A percentile compares a stretch with the other conserved stretches of the same genome.
phyloP scores from a whole-genome alignment of 1,284 basidiomycete species.

The Ceratobasidium sp. region DNA sequence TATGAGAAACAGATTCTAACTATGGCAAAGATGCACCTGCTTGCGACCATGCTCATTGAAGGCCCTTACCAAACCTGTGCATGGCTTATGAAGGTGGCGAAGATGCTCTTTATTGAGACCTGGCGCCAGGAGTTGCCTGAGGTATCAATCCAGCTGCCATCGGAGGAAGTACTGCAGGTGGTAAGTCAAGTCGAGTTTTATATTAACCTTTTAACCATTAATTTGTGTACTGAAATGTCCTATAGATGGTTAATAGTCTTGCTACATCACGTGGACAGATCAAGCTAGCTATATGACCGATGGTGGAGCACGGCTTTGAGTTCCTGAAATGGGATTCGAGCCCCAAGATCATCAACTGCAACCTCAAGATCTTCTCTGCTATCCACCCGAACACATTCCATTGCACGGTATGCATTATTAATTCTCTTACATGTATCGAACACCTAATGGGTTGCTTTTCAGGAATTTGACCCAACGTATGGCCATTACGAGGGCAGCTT shows the following conservation, averaged over 20 bases:
- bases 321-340: neutral
- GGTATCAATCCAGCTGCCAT: neutral
- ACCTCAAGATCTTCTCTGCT: neutral
- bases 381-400: neutral
- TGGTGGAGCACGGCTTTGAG: neutral
- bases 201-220: neutral
- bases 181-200: neutral
- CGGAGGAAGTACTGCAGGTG: neutral
- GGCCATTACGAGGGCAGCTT: conserved; percentile 1
- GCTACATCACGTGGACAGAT: neutral
- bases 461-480: neutral
- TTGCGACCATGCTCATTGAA: neutral
- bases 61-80: conserved; percentile 4
- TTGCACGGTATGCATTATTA: neutral
- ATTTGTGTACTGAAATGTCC: no score
- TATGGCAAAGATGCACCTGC: neutral
- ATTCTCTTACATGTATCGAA: neutral
- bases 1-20: neutral
- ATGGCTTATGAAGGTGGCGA: neutral
- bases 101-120: neutral
- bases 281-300: neutral
- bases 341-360: neutral
- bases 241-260: conserved; percentile 8
- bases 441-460: neutral
- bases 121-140: neutral